phyloP scores from a whole-genome alignment of 345 rosid genomes.

The Limnanthes douglasii region DNA sequence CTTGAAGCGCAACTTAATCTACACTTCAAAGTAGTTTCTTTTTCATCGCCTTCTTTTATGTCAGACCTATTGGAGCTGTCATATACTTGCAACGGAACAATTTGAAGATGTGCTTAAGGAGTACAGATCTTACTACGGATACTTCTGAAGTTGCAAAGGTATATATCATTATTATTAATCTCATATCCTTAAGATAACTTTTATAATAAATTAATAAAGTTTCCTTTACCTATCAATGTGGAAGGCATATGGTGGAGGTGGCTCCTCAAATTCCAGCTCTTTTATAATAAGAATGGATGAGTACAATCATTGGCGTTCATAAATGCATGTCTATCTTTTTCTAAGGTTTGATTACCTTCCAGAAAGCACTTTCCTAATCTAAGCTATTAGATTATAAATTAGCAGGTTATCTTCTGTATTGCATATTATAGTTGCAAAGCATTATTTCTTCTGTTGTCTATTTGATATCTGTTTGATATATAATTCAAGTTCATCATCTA shows the following conservation, averaged over 20 bases:
- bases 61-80: conserved; percentile 83
- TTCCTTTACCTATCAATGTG: conserved; percentile 5
- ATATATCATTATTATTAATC: conserved; percentile 1
- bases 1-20: neutral
- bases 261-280: conserved; percentile 53
- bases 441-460: too few species aligned
- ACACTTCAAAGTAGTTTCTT: neutral
- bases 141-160: conserved; percentile 89
- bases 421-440: too few species aligned
- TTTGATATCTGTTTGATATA: too few species aligned
- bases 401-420: too few species aligned
- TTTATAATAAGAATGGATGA: conserved; percentile 87
- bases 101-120: conserved; percentile 80
- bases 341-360: too few species aligned
- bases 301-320: conserved; percentile 56
- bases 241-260: conserved; percentile 94
- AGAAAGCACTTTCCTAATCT: too few species aligned
- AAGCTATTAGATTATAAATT: too few species aligned
- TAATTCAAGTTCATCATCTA: too few species aligned
- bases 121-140: conserved; percentile 41
- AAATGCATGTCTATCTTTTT: too few species aligned
- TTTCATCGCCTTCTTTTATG: conserved; percentile 4
- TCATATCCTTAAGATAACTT: neutral
- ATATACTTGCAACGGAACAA: conserved; percentile 53
- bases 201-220: neutral